Evolutionary conservation across 495 filamentous ascomycete genomes (phyloP), one percentile per base, ranked within the genome.

Genomic region (Glutinoglossum americanum): DNA sequence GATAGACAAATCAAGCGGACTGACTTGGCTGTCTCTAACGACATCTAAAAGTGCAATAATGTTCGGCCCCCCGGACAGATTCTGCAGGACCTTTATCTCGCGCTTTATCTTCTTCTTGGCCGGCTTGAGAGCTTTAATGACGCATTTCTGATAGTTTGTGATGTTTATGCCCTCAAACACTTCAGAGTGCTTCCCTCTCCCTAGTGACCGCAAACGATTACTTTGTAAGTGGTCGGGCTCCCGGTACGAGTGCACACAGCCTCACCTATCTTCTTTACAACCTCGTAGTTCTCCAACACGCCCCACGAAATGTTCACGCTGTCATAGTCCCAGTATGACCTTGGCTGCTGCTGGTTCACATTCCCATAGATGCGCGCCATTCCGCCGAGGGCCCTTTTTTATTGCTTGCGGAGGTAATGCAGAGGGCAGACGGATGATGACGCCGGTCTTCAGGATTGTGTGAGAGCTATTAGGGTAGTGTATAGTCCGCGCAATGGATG

Each of bases 51-150:
- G 74, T 3, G 88, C 88, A 55, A 98, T 85, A 60, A 98, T 90
- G 65, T 98, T 98, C 55, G 93, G 93, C 0, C 92, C 92, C 15
- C 93, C 93, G 0, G 89, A 89, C 54, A 98, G 76, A 66, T 98
- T 98, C 71, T 98, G 92, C 64, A 98, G 80, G 62, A 98, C 97
- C 77, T 97, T 98, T 82, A 98, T 98, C 73, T 98, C 92, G 63
- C 92, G 80, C 84, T 98, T 98, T 69, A 97, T 98, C 87, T 98
- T 98, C 88, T 97, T 98, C 79, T 98, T 98, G 61, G 97, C 92
- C 19, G 92, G 92, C 74, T 98, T 98, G 61, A 98, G 79, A 55
- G 97, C 93, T 74, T 98, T 98, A 81, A 98, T 89, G 67, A 97
- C 92, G 71, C 93, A 97, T 78, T 97, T 97, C 69, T 97, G 90